Base-by-base conservation (phyloP, 2,329 filamentous ascomycete genomes). In the Colletotrichum nymphaeae region DNA sequence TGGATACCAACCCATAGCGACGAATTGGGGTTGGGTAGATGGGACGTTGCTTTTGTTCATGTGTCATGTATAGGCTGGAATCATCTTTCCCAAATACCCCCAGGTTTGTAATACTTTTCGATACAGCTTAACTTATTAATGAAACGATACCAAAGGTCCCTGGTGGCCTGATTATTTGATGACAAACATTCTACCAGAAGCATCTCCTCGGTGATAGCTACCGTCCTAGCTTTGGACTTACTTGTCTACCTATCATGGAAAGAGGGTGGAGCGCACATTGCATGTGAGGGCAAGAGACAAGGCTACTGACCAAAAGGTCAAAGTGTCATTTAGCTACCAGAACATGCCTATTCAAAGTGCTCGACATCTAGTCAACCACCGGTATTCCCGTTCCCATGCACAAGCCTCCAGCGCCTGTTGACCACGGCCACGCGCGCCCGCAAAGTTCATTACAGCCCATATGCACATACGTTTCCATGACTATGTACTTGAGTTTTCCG, bases 1-100 rank as follows among this genome's bases (percentile, higher is more conserved):
- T 74, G 72, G 72, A 72, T 46, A 74, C 53, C n/a, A 53, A 74
- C n/a, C 42, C 46, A 63, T 74, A 74, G 58, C 52, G 72, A 28
- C 24, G 52, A 32, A 35, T 58, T 26, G 55, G 58, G 52, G 63
- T 60, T 28, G 24, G 57, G 35, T 58, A 67, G 57, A 67, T 19
- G 35, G n/a, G 14, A 26, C 37, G 28, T 62, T 69, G 30, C 26
- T 35, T 53, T 67, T 55, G 22, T 56, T 57, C 14, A 56, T 37
- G 56, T 66, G 37, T 57, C 53, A 58, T 53, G 42, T 63, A 63
- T 28, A 68, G 37, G 63, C 28, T 72, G 72, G 58, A 60, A 59
- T 62, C 57, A 49, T 49, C 22, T 32, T 63, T 60, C 37, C 66
- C 35, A 58, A 73, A 73, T 73, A 73, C 71, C 67, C n/a, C 53